Base-by-base conservation (phyloP, 305 asterid genomes). In the Fraxinus ornus region DNA sequence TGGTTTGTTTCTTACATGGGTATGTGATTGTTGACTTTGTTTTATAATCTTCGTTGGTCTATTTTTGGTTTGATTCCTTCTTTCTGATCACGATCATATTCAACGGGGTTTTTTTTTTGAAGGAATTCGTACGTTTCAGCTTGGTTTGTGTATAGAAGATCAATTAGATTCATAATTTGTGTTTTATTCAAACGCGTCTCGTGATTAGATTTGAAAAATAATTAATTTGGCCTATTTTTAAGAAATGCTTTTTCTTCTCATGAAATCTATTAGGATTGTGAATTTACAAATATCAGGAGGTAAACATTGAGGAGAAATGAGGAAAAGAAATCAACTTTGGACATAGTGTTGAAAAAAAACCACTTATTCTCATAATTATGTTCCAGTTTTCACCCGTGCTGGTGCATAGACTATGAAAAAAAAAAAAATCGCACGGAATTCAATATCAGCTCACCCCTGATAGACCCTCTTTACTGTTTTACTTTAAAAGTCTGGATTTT, bases 1-100 rank as follows among this genome's bases (percentile, higher is more conserved):
- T 4, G n/a, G 26, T 24, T 24, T 24, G 26, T 24, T 24, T 24
- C 47, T 41, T 77, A 33, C 32, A 2, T 17, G 62, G 70, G 5
- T 4, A 6, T 83, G 76, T 83, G 71, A 36, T 77, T 75, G 79
- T 83, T 85, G 84, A 83, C 60, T 82, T 83, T 62, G 44, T 0
- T 60, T 33, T 78, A 47, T 49, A 13, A 49, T 13, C 60, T 49
- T 24, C 15, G 15, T 49, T 15, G 12, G 49, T 66, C 49, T 28
- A 21, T 7, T 77, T 44, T 60, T 57, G 33, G 64, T 76, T 19
- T 77, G 72, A 52, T 71, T 13, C 12, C 47, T 37, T 78, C 72
- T 72, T 76, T 49, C 52, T 39, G 83, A 24, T 26, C 49, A 24
- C 36, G 26, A 28, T 24, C 4, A n/a, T 21, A 57, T 81, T 77